phyloP scores from a whole-genome alignment of 176 grass and related monocot species.

The Saccharum officinarum region DNA sequence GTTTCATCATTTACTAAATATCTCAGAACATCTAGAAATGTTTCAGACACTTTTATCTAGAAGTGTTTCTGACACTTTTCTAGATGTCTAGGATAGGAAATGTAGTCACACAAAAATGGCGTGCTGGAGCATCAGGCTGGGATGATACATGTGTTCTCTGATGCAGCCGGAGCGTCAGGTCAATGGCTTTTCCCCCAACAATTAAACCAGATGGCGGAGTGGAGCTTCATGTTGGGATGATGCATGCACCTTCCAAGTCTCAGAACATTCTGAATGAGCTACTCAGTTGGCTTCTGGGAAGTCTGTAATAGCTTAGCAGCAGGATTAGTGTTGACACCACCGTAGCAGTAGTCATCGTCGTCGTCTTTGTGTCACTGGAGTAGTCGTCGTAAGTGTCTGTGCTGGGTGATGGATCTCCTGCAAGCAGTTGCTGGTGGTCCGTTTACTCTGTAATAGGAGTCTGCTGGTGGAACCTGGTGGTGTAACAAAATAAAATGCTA shows the following conservation, averaged over 20 bases:
- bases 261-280: slow-evolving; percentile 19
- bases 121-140: no score
- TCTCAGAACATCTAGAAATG: no score
- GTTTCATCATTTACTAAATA: no score
- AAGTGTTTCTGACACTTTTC: no score
- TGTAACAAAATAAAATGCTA: background rate
- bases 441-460: background rate
- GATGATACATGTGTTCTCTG: slow-evolving; percentile 6
- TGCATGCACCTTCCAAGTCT: background rate
- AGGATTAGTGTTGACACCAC: slow-evolving; percentile 7
- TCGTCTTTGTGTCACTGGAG: background rate
- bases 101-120: background rate
- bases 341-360: no score
- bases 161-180: slow-evolving; percentile 63
- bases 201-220: slow-evolving; percentile 13
- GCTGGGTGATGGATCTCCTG: background rate
- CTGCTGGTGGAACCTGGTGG: background rate
- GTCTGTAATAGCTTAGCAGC: slow-evolving; percentile 33
- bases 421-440: background rate
- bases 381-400: background rate
- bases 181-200: slow-evolving; percentile 34
- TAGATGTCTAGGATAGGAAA: background rate
- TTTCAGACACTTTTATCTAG: no score
- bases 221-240: slow-evolving; percentile 25
- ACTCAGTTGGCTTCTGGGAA: slow-evolving; percentile 10